These are phyloP conservation scores for Nitzschia palea DNA, from an alignment of 108 stramenopile species.

Conservation along the genomic window DNA sequence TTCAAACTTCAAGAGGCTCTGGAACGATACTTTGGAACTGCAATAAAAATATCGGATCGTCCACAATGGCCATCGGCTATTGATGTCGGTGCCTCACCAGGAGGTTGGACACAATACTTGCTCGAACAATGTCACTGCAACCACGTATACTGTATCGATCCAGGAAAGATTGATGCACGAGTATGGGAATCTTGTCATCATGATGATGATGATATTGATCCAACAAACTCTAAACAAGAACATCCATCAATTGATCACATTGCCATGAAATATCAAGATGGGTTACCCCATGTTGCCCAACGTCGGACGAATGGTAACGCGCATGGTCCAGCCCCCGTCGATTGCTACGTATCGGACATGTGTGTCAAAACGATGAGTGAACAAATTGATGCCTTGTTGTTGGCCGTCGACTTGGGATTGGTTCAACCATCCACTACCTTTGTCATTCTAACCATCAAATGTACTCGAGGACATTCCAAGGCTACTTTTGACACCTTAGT, in stretches of 20 bases:
- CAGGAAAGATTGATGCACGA: constrained; percentile 42
- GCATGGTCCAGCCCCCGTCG: neutral
- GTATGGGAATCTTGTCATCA: constrained; percentile 26
- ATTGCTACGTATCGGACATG: constrained; percentile 46
- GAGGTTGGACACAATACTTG: constrained; percentile 72
- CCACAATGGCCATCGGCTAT: constrained; percentile 22
- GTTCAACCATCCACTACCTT: constrained; percentile 39
- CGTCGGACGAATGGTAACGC: neutral
- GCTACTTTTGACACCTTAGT: constrained; percentile 48
- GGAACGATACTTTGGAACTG: constrained; percentile 37
- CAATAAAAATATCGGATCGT: neutral
- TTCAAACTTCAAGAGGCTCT: constrained; percentile 61
- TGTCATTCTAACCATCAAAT: constrained; percentile 60
- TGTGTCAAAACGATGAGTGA: constrained; percentile 50
- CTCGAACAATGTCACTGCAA: constrained; percentile 35
- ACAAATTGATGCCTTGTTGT: constrained; percentile 51
- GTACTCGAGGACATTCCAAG: constrained; percentile 53
- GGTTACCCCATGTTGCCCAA: constrained; percentile 2
- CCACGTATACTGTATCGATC: constrained; percentile 59
- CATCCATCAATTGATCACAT: neutral
- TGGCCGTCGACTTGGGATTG: constrained; percentile 32
- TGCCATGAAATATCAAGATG: neutral
- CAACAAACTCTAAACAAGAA: neutral
- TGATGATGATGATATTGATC: neutral
- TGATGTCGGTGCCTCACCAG: constrained; percentile 72